Evolutionary conservation across 164 flowering plant species (phyloP).

Genomic region (Litsea cubeba): DNA sequence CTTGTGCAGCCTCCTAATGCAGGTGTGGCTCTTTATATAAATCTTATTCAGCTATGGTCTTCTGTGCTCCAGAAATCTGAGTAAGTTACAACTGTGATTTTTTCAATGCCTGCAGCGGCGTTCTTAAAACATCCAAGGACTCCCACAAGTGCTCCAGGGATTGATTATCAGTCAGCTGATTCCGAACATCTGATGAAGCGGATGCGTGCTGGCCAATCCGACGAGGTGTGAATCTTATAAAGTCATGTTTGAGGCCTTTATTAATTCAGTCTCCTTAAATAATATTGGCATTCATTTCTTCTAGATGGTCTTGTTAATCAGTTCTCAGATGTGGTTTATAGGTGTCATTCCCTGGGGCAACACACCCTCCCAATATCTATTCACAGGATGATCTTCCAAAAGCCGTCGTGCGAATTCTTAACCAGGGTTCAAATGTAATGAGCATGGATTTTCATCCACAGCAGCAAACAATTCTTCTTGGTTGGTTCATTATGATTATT

Average conservation of each 20-base stretch:
- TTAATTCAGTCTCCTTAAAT: neutral
- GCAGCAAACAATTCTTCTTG: conserved; percentile 68
- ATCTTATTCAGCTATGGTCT: neutral
- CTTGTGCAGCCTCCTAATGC: conserved; percentile 20
- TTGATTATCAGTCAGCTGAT: conserved; percentile 69
- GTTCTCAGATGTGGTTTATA: conserved; percentile 6
- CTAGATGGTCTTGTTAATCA: neutral
- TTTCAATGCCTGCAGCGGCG: conserved; percentile 33
- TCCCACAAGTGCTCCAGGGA: conserved; percentile 50
- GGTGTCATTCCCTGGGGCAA: conserved; percentile 60
- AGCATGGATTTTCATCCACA: conserved; percentile 91
- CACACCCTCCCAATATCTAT: conserved; percentile 48
- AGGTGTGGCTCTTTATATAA: conserved; percentile 2
- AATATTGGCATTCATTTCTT: neutral
- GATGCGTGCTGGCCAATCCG: conserved; percentile 56
- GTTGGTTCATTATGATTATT: conserved; percentile 17
- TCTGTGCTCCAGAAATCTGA: neutral
- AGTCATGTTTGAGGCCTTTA: neutral
- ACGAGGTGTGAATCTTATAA: conserved; percentile 41
- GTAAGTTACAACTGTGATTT: neutral
- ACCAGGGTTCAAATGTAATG: conserved; percentile 63
- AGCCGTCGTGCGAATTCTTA: conserved; percentile 45
- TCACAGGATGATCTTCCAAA: conserved; percentile 78
- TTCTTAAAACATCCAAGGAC: conserved; percentile 68
- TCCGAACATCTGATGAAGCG: conserved; percentile 73